phyloP scores from a whole-genome alignment of 2,329 filamentous ascomycete genomes.

The Diaporthe citri region DNA sequence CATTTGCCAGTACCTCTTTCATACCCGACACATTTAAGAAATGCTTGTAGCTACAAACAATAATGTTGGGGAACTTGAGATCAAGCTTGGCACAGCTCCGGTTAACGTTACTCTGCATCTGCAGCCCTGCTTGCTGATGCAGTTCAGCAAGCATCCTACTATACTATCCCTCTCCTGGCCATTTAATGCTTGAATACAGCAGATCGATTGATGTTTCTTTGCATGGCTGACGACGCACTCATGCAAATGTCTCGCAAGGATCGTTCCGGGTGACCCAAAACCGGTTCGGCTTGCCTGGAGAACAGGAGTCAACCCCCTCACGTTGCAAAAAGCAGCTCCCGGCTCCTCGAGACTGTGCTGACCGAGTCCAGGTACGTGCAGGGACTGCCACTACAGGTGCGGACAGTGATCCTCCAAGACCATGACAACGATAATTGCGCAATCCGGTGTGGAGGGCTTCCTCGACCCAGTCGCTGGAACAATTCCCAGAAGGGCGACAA shows the following conservation, averaged over 20 bases:
- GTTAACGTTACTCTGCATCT: neutral
- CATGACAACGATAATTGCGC: neutral
- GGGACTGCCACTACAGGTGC: neutral
- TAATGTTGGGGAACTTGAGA: neutral
- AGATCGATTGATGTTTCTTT: neutral
- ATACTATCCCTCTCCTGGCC: neutral
- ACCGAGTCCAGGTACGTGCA: neutral
- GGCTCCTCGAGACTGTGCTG: neutral
- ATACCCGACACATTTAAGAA: neutral
- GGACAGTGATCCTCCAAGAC: neutral
- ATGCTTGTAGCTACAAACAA: neutral
- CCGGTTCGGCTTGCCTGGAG: neutral
- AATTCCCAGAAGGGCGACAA: too few relatives aligned
- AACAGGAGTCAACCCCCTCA: neutral
- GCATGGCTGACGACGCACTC: neutral
- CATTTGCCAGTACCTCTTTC: neutral
- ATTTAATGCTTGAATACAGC: neutral
- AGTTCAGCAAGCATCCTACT: neutral
- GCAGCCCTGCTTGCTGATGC: neutral
- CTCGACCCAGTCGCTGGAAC: too few relatives aligned
- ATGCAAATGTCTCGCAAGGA: neutral
- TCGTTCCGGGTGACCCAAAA: neutral
- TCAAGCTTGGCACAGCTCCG: neutral
- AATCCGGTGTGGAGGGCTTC: neutral
- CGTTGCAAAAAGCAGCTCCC: neutral